Conservation (phyloP, 257 asterid genomes). For the Capsicum pubescens region DNA sequence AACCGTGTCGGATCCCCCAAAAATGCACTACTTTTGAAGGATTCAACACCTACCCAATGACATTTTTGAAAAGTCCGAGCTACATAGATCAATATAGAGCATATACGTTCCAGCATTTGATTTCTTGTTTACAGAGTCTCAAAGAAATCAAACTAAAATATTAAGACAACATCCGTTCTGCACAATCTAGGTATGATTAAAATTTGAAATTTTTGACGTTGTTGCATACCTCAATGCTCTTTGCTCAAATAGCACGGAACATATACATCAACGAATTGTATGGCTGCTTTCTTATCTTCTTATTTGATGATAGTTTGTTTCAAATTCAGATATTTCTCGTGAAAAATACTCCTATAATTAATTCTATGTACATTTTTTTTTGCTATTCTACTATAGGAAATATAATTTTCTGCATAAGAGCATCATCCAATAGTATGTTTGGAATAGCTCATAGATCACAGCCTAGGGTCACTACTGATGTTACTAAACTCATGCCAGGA, state of each 20-base stretch:
- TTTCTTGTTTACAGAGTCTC: neutral
- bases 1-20: no score
- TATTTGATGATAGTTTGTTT: neutral
- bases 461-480: neutral
- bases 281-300: neutral
- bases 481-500: neutral
- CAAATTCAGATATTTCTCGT: neutral
- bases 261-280: conserved; percentile 4
- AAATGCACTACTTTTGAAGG: no score
- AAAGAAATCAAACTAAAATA: neutral
- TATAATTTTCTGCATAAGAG: neutral
- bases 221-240: neutral
- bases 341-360: neutral
- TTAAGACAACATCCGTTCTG: neutral
- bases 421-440: neutral
- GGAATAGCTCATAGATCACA: neutral
- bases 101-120: neutral
- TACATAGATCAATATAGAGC: neutral
- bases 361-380: neutral
- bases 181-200: neutral
- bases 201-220: neutral
- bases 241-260: neutral
- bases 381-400: neutral
- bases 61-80: no score
- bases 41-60: no score